These are phyloP conservation scores for Retiboletus flavoniger DNA, from an alignment of 1,284 basidiomycete genomes.

Conservation along the genomic window DNA sequence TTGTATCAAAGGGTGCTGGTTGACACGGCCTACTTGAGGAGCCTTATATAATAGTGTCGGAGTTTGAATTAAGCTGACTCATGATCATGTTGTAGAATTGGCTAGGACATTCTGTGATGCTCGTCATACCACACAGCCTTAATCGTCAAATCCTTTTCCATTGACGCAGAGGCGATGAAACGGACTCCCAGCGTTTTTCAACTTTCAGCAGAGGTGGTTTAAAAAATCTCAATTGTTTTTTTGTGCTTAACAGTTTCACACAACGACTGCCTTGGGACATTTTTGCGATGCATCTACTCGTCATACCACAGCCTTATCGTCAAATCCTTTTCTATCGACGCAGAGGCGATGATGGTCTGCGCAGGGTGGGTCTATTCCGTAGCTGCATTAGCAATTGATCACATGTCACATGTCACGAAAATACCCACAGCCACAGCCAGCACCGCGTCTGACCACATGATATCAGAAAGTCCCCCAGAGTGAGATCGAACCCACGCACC, in stretches of 20 bases:
- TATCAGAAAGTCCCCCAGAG: constrained; percentile 12
- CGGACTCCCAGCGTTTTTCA: too few species aligned
- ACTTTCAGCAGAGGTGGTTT: too few species aligned
- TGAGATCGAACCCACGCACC: constrained; percentile 45
- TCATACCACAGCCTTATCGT: constrained; percentile 79
- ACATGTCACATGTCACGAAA: neutral
- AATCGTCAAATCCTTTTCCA: constrained; percentile 86
- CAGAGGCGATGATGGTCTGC: constrained; percentile 73
- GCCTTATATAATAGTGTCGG: constrained; percentile 29
- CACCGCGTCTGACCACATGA: constrained; percentile 57
- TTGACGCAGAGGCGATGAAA: constrained; percentile 74
- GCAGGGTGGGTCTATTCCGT: constrained; percentile 65
- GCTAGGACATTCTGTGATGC: neutral
- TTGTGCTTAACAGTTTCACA: neutral
- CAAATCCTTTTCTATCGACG: constrained; percentile 81
- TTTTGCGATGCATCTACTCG: constrained; percentile 22
- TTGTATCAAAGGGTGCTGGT: neutral
- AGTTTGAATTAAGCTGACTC: constrained; percentile 24
- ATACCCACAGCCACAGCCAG: constrained; percentile 66
- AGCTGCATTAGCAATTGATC: constrained; percentile 8
- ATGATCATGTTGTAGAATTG: constrained; percentile 6
- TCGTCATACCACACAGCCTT: constrained; percentile 77
- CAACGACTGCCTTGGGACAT: neutral
- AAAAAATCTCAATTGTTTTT: too few species aligned
- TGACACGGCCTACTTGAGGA: neutral